phyloP scores from a whole-genome alignment of 371 early-diverging fungal species.

The Actinomortierella ambigua region DNA sequence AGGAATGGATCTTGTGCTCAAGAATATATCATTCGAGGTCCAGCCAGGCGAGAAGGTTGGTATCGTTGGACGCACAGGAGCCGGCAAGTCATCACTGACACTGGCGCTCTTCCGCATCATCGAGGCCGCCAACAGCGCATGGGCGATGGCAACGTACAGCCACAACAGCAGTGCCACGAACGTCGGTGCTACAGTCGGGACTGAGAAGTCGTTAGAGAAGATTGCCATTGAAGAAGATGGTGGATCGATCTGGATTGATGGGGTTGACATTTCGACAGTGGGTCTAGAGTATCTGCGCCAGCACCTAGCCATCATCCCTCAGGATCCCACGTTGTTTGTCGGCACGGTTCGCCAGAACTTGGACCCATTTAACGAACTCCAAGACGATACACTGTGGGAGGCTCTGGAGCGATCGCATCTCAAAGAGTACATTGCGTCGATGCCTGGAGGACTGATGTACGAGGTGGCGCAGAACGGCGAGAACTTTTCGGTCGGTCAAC shows the following conservation, averaged over 20 bases:
- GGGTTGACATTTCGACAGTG: slow-evolving; percentile 78
- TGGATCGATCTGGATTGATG: slow-evolving; percentile 76
- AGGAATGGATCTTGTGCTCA: slow-evolving; percentile 56
- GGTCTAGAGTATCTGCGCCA: slow-evolving; percentile 81
- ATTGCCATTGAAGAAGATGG: slow-evolving; percentile 43
- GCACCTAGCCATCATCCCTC: slow-evolving; percentile 89
- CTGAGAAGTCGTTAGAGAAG: slow-evolving; percentile 14
- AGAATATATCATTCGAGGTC: slow-evolving; percentile 55
- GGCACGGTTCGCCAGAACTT: slow-evolving; percentile 68
- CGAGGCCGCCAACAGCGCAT: slow-evolving; percentile 53
- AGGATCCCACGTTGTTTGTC: slow-evolving; percentile 91
- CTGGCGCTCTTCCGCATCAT: slow-evolving; percentile 72
- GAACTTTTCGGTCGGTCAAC: slow-evolving; percentile 63
- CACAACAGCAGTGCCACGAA: background rate
- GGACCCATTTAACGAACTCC: slow-evolving; percentile 62
- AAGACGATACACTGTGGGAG: slow-evolving; percentile 59
- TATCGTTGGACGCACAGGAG: slow-evolving; percentile 68
- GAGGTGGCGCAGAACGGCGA: slow-evolving; percentile 55
- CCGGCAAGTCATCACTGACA: slow-evolving; percentile 69
- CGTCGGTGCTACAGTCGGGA: background rate
- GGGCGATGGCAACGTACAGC: background rate
- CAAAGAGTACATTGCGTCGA: slow-evolving; percentile 45
- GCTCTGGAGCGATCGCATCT: slow-evolving; percentile 59
- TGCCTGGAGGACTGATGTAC: slow-evolving; percentile 47
- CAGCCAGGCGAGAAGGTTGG: slow-evolving; percentile 50